These are phyloP conservation scores for Cotoneaster glaucophyllus DNA, from an alignment of 306 rosid species.

Conservation along the genomic window DNA sequence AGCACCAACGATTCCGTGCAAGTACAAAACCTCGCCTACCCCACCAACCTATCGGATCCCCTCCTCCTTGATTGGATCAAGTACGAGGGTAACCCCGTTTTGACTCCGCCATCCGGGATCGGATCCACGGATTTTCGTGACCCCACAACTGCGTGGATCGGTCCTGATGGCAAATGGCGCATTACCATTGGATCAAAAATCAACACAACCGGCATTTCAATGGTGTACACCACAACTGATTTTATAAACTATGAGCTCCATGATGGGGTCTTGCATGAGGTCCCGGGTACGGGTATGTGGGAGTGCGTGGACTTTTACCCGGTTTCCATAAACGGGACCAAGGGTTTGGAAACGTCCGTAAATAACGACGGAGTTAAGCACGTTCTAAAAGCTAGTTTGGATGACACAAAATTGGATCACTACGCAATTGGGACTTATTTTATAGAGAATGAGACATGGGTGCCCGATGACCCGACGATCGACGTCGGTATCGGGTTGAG, in stretches of 20 bases:
- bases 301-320: constrained; percentile 89
- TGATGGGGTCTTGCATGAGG: constrained; percentile 37
- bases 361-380: constrained; percentile 51
- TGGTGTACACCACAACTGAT: constrained; percentile 49
- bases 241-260: constrained; percentile 38
- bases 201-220: constrained; percentile 34
- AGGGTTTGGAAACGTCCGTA: constrained; percentile 59
- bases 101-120: constrained; percentile 53
- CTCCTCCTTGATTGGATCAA: constrained; percentile 74
- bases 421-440: constrained; percentile 67
- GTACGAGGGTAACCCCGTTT: constrained; percentile 49
- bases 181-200: constrained; percentile 50
- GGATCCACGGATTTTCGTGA: constrained; percentile 51
- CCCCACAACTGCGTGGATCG: constrained; percentile 70
- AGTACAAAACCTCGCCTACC: constrained; percentile 70
- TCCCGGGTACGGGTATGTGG: constrained; percentile 93
- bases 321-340: constrained; percentile 38
- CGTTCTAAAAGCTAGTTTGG: constrained; percentile 74
- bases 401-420: constrained; percentile 49
- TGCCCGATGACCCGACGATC: constrained; percentile 67
- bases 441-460: constrained; percentile 61
- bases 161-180: constrained; percentile 60
- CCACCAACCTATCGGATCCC: constrained; percentile 74
- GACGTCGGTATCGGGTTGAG: constrained; percentile 81
- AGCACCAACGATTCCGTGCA: constrained; percentile 41